Conservation (phyloP, 1,284 basidiomycete species). For the Boletus sp. region DNA sequence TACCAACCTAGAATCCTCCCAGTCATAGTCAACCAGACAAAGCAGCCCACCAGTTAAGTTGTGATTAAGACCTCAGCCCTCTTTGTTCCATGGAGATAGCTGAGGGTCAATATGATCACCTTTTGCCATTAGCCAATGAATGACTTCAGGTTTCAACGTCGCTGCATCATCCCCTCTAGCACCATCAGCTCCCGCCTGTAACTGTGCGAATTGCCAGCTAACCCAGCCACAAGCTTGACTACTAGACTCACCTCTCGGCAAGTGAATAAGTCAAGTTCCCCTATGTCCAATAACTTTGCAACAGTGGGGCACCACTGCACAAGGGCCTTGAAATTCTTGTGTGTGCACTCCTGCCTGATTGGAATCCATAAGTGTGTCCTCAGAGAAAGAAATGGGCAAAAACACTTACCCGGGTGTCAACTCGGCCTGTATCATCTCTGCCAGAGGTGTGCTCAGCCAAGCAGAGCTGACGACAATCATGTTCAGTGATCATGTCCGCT, state of each 20-base stretch:
- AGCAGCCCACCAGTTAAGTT: not conserved
- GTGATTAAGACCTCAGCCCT: not conserved
- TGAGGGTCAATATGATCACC: too few species aligned
- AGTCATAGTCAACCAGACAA: not conserved
- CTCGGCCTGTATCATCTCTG: not conserved
- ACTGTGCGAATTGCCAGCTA: not conserved
- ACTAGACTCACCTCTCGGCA: not conserved
- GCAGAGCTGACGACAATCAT: not conserved
- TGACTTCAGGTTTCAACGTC: too few species aligned
- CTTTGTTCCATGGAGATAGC: not conserved
- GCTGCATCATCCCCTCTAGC: too few species aligned
- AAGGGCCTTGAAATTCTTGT: not conserved
- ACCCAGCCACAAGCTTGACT: not conserved
- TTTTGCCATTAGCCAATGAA: too few species aligned
- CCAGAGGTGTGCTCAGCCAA: not conserved
- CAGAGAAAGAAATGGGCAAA: too few species aligned
- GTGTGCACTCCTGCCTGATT: not conserved
- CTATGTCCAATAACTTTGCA: not conserved
- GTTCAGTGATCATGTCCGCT: not conserved
- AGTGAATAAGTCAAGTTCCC: not conserved
- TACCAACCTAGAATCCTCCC: not conserved
- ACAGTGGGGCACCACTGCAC: not conserved
- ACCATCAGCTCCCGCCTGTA: not conserved
- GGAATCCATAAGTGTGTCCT: too few species aligned
- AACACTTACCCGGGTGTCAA: not conserved